Base-by-base conservation (phyloP, 2,329 filamentous ascomycete genomes). In the Zasmidium angulare region DNA sequence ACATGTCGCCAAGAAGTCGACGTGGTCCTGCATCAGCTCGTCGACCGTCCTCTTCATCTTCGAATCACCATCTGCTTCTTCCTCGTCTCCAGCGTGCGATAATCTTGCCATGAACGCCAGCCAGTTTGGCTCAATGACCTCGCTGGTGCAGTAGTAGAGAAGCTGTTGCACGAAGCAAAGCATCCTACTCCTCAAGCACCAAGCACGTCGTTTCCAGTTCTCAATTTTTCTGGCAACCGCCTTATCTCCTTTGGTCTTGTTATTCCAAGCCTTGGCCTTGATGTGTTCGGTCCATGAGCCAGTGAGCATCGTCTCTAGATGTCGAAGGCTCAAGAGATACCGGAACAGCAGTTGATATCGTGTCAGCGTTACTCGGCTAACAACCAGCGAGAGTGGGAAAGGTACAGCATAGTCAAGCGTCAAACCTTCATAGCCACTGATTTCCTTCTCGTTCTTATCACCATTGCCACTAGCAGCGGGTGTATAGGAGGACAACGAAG, bases 51-150 rank as follows among this genome's bases (percentile, higher is more conserved):
- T 75, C 68, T 85, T 86, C 14, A 62, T 59, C 46, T 63, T 62
- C 21, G 54, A 61, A 9, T 80, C 79, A 7, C 84, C 79, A 9
- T 50, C 54, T 14, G 52, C 58, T n/a, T 58, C 31, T 20, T 66
- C 61, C 6, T 82, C 83, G 10, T 80, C 79, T 9, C 84, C 79
- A 7, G 82, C 81, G 46, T 75, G 71, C 12, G 88, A 88, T 4
- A 98, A 82, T 29, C 91, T 84, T n/a, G 88, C 86, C 91, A 97
- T 97, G 62, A 99, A 86, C 50, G 87, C 89, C 66, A 91, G 87
- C 95, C 95, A 99, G 75, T 98, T 98, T 2, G 93, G 95, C 75
- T 99, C 95, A 56, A 99, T 96, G 55, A 99, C 95, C 76, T 99
- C 95, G 0, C 91, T 87, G 0, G 95, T 98, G 77, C 92, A 98